Base-by-base conservation (phyloP, 805 yeast genomes). In the Priceomyces carsonii region DNA sequence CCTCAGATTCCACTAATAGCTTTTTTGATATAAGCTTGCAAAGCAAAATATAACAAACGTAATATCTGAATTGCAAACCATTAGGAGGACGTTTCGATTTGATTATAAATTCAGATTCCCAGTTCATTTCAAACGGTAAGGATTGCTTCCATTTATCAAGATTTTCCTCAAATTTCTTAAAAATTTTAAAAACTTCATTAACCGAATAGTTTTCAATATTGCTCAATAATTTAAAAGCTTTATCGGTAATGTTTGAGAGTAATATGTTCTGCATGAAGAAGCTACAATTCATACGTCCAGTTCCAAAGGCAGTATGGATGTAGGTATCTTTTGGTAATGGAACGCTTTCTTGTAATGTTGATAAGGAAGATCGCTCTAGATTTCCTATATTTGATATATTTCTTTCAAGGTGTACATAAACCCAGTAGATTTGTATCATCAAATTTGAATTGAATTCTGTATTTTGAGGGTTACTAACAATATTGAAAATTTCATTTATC, bases 51-150 rank as follows among this genome's bases (percentile, higher is more conserved):
- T 19, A 29, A 12, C 10, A 19, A 20, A 29, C 15, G 21, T 29
- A 29, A 20, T 19, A 29, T 15, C 16, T n/a, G 10, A 29, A 13
- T 20, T 29, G n/a, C n/a, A n/a, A n/a, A n/a, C 21, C 17, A 29
- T 19, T 14, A 29, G 24, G 14, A 16, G 10, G 4, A 29, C 33
- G 7, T 29, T 29, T 29, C 24, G 19, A 23, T 25, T 20, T 19
- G 25, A 19, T 20, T 29, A 29, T 6, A 21, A 19, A 29, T 29
- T 29, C 33, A n/a, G n/a, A n/a, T 6, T 29, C 33, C 33, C 33
- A 29, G 13, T 19, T 16, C 8, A 29, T 20, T 9, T 29, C 33
- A 12, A n/a, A 12, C n/a, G 15, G 19, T 12, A 29, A 19, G 8
- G 33, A 29, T 4, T 10, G 21, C 15, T 25, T 29, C 33, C 33